These are phyloP conservation scores for Nitzschia sp. DNA, from an alignment of 108 stramenopile genomes.

Conservation along the genomic window DNA sequence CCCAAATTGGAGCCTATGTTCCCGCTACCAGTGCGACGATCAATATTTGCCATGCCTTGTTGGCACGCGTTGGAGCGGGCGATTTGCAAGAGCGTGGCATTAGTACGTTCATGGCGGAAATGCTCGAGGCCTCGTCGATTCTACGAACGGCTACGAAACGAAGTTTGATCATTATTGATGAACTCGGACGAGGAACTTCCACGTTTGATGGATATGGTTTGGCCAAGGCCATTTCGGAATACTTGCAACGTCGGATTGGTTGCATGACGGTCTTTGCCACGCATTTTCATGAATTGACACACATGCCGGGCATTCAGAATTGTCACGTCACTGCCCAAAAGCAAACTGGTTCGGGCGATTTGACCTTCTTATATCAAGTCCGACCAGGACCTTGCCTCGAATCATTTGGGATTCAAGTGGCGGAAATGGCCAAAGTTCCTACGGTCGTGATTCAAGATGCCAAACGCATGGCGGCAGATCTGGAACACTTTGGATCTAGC, in stretches of 20 bases:
- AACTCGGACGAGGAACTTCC: slow-evolving; percentile 96
- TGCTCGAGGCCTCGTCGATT: slow-evolving; percentile 96
- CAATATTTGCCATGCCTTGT: slow-evolving; percentile 89
- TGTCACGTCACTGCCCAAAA: slow-evolving; percentile 91
- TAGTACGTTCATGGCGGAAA: slow-evolving; percentile 99
- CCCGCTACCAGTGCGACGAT: slow-evolving; percentile 83
- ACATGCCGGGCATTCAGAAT: slow-evolving; percentile 72
- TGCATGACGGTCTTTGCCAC: slow-evolving; percentile 96
- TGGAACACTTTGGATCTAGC: slow-evolving; percentile 78
- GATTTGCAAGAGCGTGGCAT: slow-evolving; percentile 94
- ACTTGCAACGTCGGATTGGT: slow-evolving; percentile 78
- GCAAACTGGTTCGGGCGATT: slow-evolving; percentile 53
- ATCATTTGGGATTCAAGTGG: slow-evolving; percentile 97
- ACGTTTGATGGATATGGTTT: slow-evolving; percentile 98
- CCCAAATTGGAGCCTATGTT: slow-evolving; percentile 93
- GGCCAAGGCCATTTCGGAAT: slow-evolving; percentile 94
- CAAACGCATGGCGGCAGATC: slow-evolving; percentile 87
- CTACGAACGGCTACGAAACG: slow-evolving; percentile 83
- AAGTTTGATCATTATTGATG: slow-evolving; percentile 97
- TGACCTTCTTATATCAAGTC: slow-evolving; percentile 89
- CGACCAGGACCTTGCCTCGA: slow-evolving; percentile 90
- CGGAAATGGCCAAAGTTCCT: slow-evolving; percentile 93
- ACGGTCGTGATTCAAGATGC: slow-evolving; percentile 86
- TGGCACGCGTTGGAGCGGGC: slow-evolving; percentile 95
- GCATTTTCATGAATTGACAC: slow-evolving; percentile 98